phyloP scores from a whole-genome alignment of 2,329 filamentous ascomycete genomes.

The Septoria linicola region DNA sequence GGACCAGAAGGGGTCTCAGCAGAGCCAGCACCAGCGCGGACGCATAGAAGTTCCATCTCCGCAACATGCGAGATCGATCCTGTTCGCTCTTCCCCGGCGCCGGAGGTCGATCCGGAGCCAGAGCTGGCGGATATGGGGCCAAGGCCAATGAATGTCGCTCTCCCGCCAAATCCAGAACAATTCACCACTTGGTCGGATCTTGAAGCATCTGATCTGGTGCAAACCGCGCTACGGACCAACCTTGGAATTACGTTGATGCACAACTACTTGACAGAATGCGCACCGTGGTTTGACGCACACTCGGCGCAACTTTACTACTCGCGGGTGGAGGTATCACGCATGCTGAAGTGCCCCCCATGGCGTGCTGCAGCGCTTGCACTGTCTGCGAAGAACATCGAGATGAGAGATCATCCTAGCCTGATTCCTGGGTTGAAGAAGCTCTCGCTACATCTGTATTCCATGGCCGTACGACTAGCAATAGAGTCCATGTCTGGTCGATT shows the following conservation, averaged over 20 bases:
- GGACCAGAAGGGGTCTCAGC: slow-evolving; percentile 8
- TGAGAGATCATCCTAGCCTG: slow-evolving; percentile 14
- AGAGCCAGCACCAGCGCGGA: background rate
- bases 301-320: slow-evolving; percentile 17
- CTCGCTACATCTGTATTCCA: slow-evolving; percentile 18
- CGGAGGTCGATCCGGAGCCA: slow-evolving; percentile 2
- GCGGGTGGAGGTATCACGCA: slow-evolving; percentile 14
- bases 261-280: slow-evolving; percentile 18
- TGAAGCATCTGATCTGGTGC: slow-evolving; percentile 19
- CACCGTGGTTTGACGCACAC: slow-evolving; percentile 22
- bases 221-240: slow-evolving; percentile 14
- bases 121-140: slow-evolving; percentile 4
- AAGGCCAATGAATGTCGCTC: slow-evolving; percentile 7
- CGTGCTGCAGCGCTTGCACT: slow-evolving; percentile 19
- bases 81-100: background rate
- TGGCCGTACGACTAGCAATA: slow-evolving; percentile 19
- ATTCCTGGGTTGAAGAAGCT: slow-evolving; percentile 11
- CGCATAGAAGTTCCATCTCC: background rate
- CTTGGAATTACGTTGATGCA: slow-evolving; percentile 19
- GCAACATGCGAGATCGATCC: background rate
- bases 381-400: slow-evolving; percentile 20
- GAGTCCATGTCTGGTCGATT: slow-evolving; percentile 20
- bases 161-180: slow-evolving; percentile 13
- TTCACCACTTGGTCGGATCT: slow-evolving; percentile 17
- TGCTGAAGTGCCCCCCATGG: slow-evolving; percentile 20